Evolutionary conservation across 1,284 basidiomycete genomes (phyloP).

Genomic region (Sporisorium iseilematis-ciliati): DNA sequence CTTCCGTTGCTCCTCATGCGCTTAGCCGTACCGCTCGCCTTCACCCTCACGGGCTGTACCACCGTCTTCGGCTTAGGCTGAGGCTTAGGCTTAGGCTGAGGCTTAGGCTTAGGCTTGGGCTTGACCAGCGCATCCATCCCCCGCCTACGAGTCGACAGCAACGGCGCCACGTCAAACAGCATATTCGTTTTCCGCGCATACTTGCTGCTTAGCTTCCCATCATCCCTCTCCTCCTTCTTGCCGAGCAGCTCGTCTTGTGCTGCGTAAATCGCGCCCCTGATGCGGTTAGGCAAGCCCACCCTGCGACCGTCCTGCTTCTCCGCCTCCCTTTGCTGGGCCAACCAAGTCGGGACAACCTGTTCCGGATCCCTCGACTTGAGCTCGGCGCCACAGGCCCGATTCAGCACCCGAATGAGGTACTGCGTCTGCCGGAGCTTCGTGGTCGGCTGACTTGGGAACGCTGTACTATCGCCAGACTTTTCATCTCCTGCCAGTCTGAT

Average conservation of each 20-base stretch:
- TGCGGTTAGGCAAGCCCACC: neutral
- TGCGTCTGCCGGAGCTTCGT: slow-evolving; percentile 35
- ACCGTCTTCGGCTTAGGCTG: no score
- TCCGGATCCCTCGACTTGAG: neutral
- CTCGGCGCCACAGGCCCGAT: slow-evolving; percentile 35
- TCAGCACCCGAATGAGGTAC: slow-evolving; percentile 38
- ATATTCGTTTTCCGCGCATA: neutral
- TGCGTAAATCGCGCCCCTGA: neutral
- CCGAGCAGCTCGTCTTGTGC: slow-evolving; percentile 26
- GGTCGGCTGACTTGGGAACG: slow-evolving; percentile 9
- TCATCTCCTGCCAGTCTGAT: neutral
- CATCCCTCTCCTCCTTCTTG: slow-evolving; percentile 6
- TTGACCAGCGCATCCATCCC: neutral
- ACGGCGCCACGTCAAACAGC: neutral
- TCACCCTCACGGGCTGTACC: no score
- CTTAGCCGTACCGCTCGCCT: no score
- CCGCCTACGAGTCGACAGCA: slow-evolving; percentile 17
- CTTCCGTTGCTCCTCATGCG: neutral
- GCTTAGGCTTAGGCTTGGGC: neutral
- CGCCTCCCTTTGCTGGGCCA: neutral
- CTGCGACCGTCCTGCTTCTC: neutral
- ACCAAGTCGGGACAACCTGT: slow-evolving; percentile 8
- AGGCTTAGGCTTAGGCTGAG: no score
- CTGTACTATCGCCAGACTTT: neutral
- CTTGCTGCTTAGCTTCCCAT: neutral